Evolutionary conservation across 2,329 filamentous ascomycete species (phyloP).

Genomic region (Cadophora malorum): DNA sequence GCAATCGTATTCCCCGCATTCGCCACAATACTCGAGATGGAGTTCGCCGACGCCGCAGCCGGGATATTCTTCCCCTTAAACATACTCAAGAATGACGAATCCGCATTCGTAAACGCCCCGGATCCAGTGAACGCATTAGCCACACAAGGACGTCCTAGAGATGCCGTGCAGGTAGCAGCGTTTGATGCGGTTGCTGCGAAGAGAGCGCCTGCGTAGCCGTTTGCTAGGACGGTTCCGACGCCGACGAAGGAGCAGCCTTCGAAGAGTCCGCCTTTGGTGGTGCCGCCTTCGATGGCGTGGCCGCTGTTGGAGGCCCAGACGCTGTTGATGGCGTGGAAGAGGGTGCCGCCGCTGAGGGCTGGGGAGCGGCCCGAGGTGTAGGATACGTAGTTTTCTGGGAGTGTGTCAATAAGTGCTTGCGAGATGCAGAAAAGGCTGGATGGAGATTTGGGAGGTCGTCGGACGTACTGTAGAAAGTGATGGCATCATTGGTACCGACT

Average conservation of each 20-base stretch:
- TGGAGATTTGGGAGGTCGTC: slow-evolving; percentile 40
- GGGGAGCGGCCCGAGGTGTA: slow-evolving; percentile 51
- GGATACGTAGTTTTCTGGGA: slow-evolving; percentile 51
- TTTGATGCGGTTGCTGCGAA: background rate
- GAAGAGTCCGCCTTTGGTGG: slow-evolving; percentile 45
- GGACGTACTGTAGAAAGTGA: slow-evolving; percentile 17
- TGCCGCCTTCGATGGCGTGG: slow-evolving; percentile 52
- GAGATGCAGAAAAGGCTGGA: too few species aligned
- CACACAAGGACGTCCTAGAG: slow-evolving; percentile 27
- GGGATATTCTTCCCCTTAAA: slow-evolving; percentile 16
- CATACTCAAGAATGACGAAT: background rate
- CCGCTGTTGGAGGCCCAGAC: slow-evolving; percentile 47
- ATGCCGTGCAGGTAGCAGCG: slow-evolving; percentile 5
- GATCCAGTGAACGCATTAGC: slow-evolving; percentile 24
- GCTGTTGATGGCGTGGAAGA: slow-evolving; percentile 50
- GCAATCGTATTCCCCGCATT: slow-evolving; percentile 9
- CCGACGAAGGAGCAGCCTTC: slow-evolving; percentile 53
- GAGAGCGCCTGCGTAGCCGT: background rate
- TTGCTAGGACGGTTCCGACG: slow-evolving; percentile 42
- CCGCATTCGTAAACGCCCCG: slow-evolving; percentile 11
- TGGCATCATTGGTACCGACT: slow-evolving; percentile 16
- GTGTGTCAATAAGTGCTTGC: slow-evolving; percentile 48
- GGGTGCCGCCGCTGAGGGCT: slow-evolving; percentile 47
- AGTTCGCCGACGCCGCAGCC: slow-evolving; percentile 9
- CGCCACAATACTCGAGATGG: background rate